Percentiles rank a stretch among this genome's conserved stretches.
Evolutionary conservation across 129 eudicot species (phyloP).

Genomic region (Heracleum sosnowskyi): DNA sequence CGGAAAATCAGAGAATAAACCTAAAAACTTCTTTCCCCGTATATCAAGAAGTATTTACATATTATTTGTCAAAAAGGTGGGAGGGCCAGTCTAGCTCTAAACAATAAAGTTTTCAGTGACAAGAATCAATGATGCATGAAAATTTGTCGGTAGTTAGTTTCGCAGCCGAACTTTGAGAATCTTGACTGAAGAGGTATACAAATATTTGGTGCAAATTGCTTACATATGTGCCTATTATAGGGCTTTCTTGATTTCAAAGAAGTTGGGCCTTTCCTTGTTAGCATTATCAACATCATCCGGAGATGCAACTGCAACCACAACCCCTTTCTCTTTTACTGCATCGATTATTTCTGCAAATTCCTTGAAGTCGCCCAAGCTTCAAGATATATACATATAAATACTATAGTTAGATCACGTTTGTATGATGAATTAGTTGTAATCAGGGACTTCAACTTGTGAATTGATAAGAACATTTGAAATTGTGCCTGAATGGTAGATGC

Average conservation of each 20-base stretch:
- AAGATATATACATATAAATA: constrained; percentile 4
- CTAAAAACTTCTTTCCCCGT: neutral
- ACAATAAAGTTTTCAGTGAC: neutral
- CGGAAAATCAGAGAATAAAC: neutral
- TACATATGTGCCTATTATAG: constrained; percentile 31
- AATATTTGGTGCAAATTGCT: neutral
- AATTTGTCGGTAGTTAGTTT: neutral
- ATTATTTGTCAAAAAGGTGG: neutral
- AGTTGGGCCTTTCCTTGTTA: constrained; percentile 56
- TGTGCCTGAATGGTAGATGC: neutral
- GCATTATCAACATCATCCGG: constrained; percentile 94
- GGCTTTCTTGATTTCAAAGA: constrained; percentile 74
- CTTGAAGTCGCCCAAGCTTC: constrained; percentile 76
- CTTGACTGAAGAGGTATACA: neutral
- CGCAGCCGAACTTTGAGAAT: neutral
- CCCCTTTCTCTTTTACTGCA: constrained; percentile 74
- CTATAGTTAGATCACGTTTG: neutral
- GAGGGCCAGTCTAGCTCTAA: neutral
- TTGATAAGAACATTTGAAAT: no score
- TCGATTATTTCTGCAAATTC: constrained; percentile 77
- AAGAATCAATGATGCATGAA: neutral
- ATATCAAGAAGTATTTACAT: neutral
- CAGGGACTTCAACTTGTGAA: neutral
- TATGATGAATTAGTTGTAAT: neutral
- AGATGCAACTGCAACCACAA: constrained; percentile 93